Base-by-base conservation (phyloP, 331 rosid species). In the Quercus phellos region DNA sequence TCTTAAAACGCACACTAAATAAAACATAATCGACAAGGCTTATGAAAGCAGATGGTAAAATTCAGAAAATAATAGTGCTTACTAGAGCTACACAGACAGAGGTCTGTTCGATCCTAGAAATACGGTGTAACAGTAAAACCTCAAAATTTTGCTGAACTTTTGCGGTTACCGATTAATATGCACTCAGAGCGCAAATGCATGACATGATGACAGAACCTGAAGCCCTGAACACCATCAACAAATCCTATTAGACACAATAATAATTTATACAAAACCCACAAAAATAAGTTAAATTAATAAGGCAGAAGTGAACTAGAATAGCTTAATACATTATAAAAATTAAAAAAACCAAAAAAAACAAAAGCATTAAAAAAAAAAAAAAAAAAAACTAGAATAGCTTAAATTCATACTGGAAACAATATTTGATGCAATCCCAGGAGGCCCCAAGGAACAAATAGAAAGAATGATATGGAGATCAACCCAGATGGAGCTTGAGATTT, bases 351-450 rank as follows among this genome's bases (percentile, higher is more conserved):
- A 1, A 35, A 38, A 32, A 6, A 35, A 6, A 35, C 46, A 38
- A 38, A 38, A 7, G 46, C 46, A 38, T 38, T 2, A 38, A 8
- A 7, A 35, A 6, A 4, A 22, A 22, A 6, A 4, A 22, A 22
- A 32, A 34, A 38, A 32, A 38, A 38, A 8, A 38, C 46, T 38
- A 38, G 46, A 38, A 38, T 38, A 14, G 70, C 22, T 64, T 30
- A 29, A 51, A 46, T 55, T 75, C 55, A 73, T 46, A 75, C 26
- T 4, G 27, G 24, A 71, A 78, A 34, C 66, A 75, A 21, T 42
- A 78, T 42, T 17, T 73, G 79, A 76, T 58, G 56, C 68, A 82
- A 68, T 3, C 75, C 74, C 82, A 61, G 78, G 56, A 55, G 75
- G 54, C 74, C 73, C 22, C 59, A 51, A 63, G 78, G 24, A 67